Percentiles rank a stretch among this genome's conserved stretches.
These are phyloP conservation scores for Senecio squalidus DNA, from an alignment of 140 eudicot genomes.

Conservation along the genomic window DNA sequence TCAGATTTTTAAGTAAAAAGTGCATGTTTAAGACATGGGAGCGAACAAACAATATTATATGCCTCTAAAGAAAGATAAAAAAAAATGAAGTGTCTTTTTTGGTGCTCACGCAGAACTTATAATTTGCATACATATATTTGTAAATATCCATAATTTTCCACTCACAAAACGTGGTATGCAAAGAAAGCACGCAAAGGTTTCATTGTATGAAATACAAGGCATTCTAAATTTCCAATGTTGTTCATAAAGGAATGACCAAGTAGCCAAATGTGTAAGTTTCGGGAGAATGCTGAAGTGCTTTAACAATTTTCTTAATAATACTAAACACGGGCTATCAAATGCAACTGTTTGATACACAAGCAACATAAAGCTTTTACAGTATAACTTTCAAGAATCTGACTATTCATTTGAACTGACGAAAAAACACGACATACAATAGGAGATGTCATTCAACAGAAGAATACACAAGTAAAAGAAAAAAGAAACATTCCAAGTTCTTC, in stretches of 20 bases:
- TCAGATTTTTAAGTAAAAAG: background rate
- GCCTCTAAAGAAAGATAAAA: background rate
- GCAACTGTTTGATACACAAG: constrained; percentile 2
- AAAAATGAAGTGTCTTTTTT: background rate
- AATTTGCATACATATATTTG: background rate
- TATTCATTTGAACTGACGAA: constrained; percentile 26
- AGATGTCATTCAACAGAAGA: constrained; percentile 22
- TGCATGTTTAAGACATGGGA: background rate
- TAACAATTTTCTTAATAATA: background rate
- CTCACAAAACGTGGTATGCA: background rate
- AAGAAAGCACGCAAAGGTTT: background rate
- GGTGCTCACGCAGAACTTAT: background rate
- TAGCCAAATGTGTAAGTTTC: background rate
- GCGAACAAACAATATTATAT: background rate
- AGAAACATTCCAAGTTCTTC: constrained; percentile 16
- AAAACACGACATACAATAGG: constrained; percentile 9
- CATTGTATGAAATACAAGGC: background rate
- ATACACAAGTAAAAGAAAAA: constrained; percentile 32
- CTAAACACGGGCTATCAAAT: background rate
- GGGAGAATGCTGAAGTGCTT: background rate
- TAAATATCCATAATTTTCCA: background rate
- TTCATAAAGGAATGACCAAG: background rate
- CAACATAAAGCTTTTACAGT: constrained; percentile 30
- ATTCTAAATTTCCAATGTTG: background rate
- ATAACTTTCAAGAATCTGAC: constrained; percentile 30